Evolutionary conservation across 768 basidiomycete species (phyloP).

Genomic region (Candolleomyces efflorescens): DNA sequence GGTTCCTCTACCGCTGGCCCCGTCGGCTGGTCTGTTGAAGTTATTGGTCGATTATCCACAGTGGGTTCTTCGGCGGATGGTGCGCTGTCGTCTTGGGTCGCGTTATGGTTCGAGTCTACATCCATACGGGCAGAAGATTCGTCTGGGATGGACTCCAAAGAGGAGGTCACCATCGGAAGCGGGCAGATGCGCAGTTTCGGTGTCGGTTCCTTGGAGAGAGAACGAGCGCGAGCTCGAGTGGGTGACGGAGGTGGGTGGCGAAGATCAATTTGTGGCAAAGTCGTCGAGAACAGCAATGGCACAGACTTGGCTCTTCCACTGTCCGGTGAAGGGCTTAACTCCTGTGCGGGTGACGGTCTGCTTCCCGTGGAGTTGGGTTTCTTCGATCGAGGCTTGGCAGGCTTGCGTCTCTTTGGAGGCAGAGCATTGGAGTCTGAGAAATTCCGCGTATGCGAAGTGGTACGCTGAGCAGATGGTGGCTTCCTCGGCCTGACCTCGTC

Average conservation of each 20-base stretch:
- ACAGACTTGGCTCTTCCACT: slow-evolving; percentile 43
- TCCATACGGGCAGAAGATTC: slow-evolving; percentile 18
- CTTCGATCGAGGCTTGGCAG: slow-evolving; percentile 17
- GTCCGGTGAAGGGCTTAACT: slow-evolving; percentile 10
- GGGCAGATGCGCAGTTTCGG: slow-evolving; percentile 27
- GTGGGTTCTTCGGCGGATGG: background rate
- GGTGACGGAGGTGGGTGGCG: slow-evolving; percentile 39
- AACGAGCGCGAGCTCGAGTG: slow-evolving; percentile 34
- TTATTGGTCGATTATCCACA: no score
- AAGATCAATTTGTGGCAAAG: slow-evolving; percentile 37
- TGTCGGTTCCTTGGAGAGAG: slow-evolving; percentile 39
- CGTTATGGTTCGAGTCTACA: slow-evolving; percentile 15
- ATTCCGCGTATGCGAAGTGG: slow-evolving; percentile 25
- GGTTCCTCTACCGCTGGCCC: background rate
- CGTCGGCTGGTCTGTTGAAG: background rate
- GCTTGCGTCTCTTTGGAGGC: slow-evolving; percentile 14
- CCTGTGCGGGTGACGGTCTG: background rate
- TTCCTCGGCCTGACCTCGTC: slow-evolving; percentile 13
- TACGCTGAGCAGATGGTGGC: background rate
- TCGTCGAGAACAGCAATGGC: slow-evolving; percentile 32
- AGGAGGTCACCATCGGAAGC: slow-evolving; percentile 9
- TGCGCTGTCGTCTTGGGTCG: background rate
- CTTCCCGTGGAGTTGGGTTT: slow-evolving; percentile 20
- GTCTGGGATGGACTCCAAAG: slow-evolving; percentile 16
- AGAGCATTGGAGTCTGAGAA: slow-evolving; percentile 29